Evolutionary conservation across 2,329 filamentous ascomycete species (phyloP).

Genomic region (Verticillium isaacii): DNA sequence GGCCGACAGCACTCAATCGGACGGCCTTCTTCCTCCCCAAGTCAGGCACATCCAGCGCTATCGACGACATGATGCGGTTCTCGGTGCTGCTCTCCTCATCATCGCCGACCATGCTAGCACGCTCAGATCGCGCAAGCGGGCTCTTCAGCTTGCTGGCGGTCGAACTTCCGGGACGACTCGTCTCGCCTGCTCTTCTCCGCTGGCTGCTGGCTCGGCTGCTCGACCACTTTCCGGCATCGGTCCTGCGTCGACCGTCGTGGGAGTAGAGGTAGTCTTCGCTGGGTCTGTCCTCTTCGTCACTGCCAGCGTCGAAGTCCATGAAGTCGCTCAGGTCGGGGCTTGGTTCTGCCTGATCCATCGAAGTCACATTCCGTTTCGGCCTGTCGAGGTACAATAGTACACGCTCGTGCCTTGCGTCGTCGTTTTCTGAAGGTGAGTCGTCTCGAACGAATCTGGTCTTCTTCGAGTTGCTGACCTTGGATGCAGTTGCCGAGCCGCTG

Average conservation of each 20-base stretch:
- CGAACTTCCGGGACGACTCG: background rate
- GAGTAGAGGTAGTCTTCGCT: slow-evolving; percentile 2
- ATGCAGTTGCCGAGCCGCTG: background rate
- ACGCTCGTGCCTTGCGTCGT: slow-evolving; percentile 19
- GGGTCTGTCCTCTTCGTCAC: slow-evolving; percentile 12
- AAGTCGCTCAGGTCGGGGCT: slow-evolving; percentile 34
- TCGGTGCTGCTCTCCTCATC: background rate
- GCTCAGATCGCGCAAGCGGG: background rate
- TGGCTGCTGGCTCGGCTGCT: background rate
- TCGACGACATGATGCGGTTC: background rate
- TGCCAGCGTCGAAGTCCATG: slow-evolving; percentile 25
- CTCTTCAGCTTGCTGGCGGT: background rate
- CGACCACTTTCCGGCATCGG: background rate
- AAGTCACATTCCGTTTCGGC: slow-evolving; percentile 16
- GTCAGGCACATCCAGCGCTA: background rate
- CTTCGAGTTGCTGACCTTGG: slow-evolving; percentile 3
- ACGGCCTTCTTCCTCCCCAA: slow-evolving; percentile 33
- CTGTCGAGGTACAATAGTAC: slow-evolving; percentile 26
- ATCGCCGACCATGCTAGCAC: background rate
- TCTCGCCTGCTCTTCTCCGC: background rate
- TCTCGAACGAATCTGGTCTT: background rate
- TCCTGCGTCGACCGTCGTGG: background rate
- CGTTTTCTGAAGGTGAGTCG: background rate
- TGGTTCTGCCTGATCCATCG: slow-evolving; percentile 21
- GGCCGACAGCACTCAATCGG: slow-evolving; percentile 35